Evolutionary conservation across 108 stramenopile genomes (phyloP).

Genomic region (Bacterosira constricta): DNA sequence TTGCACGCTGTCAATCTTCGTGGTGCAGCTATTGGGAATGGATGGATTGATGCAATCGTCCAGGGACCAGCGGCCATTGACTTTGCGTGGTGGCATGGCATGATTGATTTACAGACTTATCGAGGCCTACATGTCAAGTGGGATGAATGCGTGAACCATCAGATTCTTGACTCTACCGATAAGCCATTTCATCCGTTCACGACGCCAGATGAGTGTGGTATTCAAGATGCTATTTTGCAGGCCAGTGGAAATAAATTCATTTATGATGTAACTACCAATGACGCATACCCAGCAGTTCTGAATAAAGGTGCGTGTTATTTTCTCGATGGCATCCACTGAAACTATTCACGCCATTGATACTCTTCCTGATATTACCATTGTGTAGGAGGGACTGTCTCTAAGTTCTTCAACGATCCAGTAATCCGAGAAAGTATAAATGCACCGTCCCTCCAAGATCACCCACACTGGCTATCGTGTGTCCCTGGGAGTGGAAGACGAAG

Average conservation of each 20-base stretch:
- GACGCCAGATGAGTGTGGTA: slow-evolving; percentile 73
- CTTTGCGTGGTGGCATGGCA: slow-evolving; percentile 79
- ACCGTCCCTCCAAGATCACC: slow-evolving; percentile 27
- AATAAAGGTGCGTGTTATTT: background rate
- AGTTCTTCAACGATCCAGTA: slow-evolving; percentile 63
- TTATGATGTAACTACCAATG: slow-evolving; percentile 76
- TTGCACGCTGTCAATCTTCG: slow-evolving; percentile 42
- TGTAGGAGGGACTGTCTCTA: slow-evolving; percentile 26
- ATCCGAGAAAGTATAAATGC: slow-evolving; percentile 62
- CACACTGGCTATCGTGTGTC: slow-evolving; percentile 59
- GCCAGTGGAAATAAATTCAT: slow-evolving; percentile 60
- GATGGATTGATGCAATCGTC: slow-evolving; percentile 67
- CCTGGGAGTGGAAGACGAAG: slow-evolving; percentile 68
- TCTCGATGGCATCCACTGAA: too few relatives aligned
- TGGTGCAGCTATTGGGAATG: slow-evolving; percentile 71
- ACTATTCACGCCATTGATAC: too few relatives aligned
- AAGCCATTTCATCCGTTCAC: slow-evolving; percentile 68
- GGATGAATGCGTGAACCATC: slow-evolving; percentile 50
- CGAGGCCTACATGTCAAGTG: slow-evolving; percentile 50
- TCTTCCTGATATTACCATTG: background rate
- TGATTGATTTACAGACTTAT: slow-evolving; percentile 64
- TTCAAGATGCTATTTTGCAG: slow-evolving; percentile 53
- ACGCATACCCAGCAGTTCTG: slow-evolving; percentile 40
- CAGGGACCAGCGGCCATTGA: slow-evolving; percentile 75
- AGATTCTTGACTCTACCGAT: slow-evolving; percentile 22